Percentiles rank a stretch among this genome's conserved stretches.
These are phyloP conservation scores for Condylostoma magnum DNA, from an alignment of 169 alveolate genomes.

Conservation along the genomic window DNA sequence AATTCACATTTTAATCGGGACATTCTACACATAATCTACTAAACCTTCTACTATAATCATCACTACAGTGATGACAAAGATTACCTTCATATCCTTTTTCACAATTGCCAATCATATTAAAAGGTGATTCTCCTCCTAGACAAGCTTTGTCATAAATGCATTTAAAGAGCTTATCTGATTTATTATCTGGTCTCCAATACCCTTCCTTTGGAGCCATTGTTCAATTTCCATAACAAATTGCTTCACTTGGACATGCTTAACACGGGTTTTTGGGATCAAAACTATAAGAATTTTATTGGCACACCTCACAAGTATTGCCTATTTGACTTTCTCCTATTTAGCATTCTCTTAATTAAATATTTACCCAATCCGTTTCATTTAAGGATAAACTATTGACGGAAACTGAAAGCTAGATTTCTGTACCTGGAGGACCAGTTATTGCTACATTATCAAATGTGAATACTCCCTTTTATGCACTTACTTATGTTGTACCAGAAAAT, in stretches of 20 bases:
- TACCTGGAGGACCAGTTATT: neutral
- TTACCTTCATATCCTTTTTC: constrained; percentile 6
- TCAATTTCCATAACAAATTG: neutral
- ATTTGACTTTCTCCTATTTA: constrained; percentile 1
- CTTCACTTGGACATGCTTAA: neutral
- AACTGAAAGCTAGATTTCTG: neutral
- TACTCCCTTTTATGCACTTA: constrained; percentile 11
- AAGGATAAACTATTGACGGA: neutral
- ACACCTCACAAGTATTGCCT: neutral
- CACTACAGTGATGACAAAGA: constrained; percentile 10
- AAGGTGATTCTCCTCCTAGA: constrained; percentile 27
- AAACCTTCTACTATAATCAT: neutral
- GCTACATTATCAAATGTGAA: neutral
- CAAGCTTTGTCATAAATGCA: constrained; percentile 40
- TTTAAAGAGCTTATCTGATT: constrained; percentile 15
- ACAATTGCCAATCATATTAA: neutral
- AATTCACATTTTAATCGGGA: neutral
- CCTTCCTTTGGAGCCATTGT: constrained; percentile 11
- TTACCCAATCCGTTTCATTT: neutral
- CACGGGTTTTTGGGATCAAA: constrained; percentile 13
- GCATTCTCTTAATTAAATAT: neutral
- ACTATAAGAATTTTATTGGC: neutral
- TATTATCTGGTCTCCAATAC: constrained; percentile 1
- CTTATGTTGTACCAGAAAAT: neutral
- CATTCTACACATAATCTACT: constrained; percentile 16